These are phyloP conservation scores for Gossypium australe DNA, from an alignment of 345 rosid genomes.

Conservation along the genomic window DNA sequence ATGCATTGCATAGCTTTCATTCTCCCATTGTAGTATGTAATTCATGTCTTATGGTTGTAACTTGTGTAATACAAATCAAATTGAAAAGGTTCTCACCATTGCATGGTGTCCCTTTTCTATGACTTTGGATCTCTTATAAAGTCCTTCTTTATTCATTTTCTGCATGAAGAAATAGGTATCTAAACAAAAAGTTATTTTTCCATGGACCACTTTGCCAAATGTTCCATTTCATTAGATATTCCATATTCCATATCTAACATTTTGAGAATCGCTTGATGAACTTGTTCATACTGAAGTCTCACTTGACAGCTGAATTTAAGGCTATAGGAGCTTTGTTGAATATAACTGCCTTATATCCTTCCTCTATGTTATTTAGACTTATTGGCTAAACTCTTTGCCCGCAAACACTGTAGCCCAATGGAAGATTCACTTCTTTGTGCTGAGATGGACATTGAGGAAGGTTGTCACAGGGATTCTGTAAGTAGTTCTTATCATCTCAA, in stretches of 20 bases:
- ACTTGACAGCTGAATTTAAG: not conserved
- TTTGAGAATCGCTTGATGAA: not conserved
- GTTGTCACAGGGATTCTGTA: constrained; percentile 1
- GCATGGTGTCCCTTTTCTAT: not conserved
- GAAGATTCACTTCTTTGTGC: constrained; percentile 55
- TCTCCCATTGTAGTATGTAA: not conserved
- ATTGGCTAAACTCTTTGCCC: constrained; percentile 12
- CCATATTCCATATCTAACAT: not conserved
- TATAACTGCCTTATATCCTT: not conserved
- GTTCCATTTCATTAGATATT: not conserved
- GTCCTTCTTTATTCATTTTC: not conserved
- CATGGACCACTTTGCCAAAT: not conserved
- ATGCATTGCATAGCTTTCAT: not conserved
- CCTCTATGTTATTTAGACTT: constrained; percentile 2
- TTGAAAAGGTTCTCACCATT: not conserved
- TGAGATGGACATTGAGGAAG: constrained; percentile 40
- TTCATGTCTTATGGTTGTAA: not conserved
- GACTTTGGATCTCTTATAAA: not conserved
- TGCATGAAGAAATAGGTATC: not conserved
- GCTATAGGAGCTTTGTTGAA: not conserved
- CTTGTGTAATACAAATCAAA: not conserved
- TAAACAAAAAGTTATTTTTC: not conserved
- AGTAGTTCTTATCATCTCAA: not conserved
- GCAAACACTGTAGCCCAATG: constrained; percentile 42
- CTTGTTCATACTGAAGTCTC: not conserved